Evolutionary conservation across 2,329 filamentous ascomycete genomes (phyloP).

Genomic region (Botrytis aclada): DNA sequence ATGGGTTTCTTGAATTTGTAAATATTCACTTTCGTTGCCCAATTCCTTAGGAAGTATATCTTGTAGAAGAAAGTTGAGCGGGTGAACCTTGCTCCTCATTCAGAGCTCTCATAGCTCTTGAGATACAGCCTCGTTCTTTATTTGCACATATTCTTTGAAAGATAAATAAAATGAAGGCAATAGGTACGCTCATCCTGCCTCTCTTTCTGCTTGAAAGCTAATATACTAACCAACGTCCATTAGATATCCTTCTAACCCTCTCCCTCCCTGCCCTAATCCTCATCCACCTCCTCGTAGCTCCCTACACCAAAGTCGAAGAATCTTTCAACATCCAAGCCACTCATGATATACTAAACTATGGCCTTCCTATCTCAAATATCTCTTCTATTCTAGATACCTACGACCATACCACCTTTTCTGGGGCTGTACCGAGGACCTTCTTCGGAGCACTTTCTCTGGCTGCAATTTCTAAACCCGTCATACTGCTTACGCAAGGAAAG

Average conservation of each 20-base stretch:
- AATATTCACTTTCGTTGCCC: background rate
- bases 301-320: slow-evolving; percentile 97
- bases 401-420: slow-evolving; percentile 88
- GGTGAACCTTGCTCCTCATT: slow-evolving; percentile 4
- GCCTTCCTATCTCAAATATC: slow-evolving; percentile 60
- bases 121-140: background rate
- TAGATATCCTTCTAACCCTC: slow-evolving; percentile 50
- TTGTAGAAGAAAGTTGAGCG: slow-evolving; percentile 1
- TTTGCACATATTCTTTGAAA: background rate
- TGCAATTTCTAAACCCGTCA: slow-evolving; percentile 64
- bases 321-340: slow-evolving; percentile 95
- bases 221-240: background rate
- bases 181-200: slow-evolving; percentile 25
- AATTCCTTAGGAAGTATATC: background rate
- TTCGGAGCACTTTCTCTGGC: slow-evolving; percentile 76
- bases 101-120: background rate
- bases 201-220: background rate
- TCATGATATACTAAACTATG: slow-evolving; percentile 84
- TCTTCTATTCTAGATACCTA: slow-evolving; percentile 61
- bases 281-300: slow-evolving; percentile 69
- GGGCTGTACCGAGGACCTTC: slow-evolving; percentile 88
- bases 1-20: background rate
- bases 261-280: slow-evolving; percentile 62
- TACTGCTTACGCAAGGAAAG: slow-evolving; percentile 54
- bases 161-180: slow-evolving; percentile 29